A percentile compares a stretch with the other conserved stretches of the same genome.
These are phyloP conservation scores for Fomitopsis betulina DNA, from an alignment of 1,284 basidiomycete genomes.

Conservation along the genomic window DNA sequence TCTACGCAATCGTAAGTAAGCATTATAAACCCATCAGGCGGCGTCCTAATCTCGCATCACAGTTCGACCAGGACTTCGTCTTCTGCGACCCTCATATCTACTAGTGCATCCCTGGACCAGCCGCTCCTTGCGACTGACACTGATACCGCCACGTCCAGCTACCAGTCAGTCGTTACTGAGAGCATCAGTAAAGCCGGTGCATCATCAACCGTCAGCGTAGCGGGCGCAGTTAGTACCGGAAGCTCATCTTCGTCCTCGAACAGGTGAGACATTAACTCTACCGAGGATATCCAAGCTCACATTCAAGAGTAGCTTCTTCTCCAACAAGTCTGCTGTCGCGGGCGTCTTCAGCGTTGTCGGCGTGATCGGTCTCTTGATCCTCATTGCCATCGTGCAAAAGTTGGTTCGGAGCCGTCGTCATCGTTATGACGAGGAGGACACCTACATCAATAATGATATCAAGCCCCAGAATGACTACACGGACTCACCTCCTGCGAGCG, in stretches of 20 bases:
- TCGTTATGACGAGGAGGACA: conserved; percentile 25
- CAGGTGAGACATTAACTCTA: conserved; percentile 14
- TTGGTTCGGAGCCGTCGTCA: conserved; percentile 22
- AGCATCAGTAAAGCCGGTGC: background rate
- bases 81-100: background rate
- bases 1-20: background rate
- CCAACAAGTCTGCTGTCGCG: conserved; percentile 29
- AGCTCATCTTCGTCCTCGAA: conserved; percentile 12
- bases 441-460: conserved; percentile 29
- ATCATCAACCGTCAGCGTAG: conserved; percentile 1
- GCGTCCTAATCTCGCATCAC: background rate
- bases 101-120: background rate
- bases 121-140: background rate
- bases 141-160: background rate
- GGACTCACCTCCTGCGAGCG: conserved; percentile 10
- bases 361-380: conserved; percentile 17
- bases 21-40: background rate
- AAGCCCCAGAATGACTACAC: conserved; percentile 8
- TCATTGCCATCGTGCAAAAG: conserved; percentile 13
- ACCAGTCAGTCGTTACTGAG: background rate
- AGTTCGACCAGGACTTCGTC: background rate
- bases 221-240: background rate
- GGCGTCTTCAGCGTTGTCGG: conserved; percentile 28
- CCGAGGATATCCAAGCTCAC: background rate
- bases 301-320: conserved; percentile 23